Conservation (phyloP, 2,329 filamentous ascomycete species). For the Scleromitrula shiraiana region DNA sequence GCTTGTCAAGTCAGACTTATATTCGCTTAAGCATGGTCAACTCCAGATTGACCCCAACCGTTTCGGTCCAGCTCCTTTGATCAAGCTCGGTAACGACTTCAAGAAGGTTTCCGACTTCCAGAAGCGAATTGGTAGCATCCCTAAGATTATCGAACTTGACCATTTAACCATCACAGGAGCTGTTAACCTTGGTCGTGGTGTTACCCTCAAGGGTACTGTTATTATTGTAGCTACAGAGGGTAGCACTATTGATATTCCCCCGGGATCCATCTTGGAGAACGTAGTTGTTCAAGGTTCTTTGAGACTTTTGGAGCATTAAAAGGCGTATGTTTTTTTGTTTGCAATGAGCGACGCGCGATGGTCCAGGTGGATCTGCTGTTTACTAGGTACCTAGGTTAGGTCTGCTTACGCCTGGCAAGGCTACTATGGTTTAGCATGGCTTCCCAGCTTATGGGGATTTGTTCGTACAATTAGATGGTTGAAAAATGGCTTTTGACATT, state of each 20-base stretch:
- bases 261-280: conserved; percentile 95
- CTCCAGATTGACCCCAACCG: conserved; percentile 93
- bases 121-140: conserved; percentile 78
- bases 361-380: conserved; percentile 7
- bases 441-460: neutral
- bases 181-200: conserved; percentile 91
- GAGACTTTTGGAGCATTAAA: conserved; percentile 60
- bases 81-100: conserved; percentile 98
- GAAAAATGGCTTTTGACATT: neutral
- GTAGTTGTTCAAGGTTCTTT: conserved; percentile 97
- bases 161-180: conserved; percentile 97
- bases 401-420: neutral
- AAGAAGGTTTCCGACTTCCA: conserved; percentile 99
- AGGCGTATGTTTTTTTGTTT: conserved; percentile 2
- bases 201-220: conserved; percentile 95
- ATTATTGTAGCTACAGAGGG: conserved; percentile 98
- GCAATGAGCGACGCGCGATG: neutral
- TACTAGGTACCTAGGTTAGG: too few relatives aligned
- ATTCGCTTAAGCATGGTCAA: conserved; percentile 97
- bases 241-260: conserved; percentile 94
- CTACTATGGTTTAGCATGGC: conserved; percentile 8
- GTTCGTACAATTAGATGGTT: neutral
- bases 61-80: conserved; percentile 92
- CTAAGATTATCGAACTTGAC: conserved; percentile 84
- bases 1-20: conserved; percentile 99